These are phyloP conservation scores for Pterocarpus macrocarpus DNA, from an alignment of 306 rosid genomes.

Conservation along the genomic window DNA sequence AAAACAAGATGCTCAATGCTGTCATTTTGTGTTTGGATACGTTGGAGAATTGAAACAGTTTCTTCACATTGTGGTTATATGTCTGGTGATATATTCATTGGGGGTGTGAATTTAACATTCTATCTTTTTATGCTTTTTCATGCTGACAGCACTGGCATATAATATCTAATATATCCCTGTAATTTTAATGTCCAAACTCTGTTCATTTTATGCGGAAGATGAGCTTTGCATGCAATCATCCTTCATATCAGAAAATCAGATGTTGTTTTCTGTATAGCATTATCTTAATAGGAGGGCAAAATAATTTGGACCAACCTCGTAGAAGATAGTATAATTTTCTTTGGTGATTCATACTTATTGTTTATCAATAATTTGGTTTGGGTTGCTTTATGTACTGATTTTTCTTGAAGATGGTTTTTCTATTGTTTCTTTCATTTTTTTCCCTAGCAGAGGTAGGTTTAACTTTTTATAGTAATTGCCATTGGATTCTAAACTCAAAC, in stretches of 20 bases:
- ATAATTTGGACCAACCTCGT: constrained; percentile 11
- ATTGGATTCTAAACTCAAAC: constrained; percentile 32
- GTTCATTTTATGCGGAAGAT: not conserved
- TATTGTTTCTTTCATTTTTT: not conserved
- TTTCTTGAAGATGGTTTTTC: constrained; percentile 34
- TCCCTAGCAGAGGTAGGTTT: constrained; percentile 12
- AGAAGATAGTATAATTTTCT: constrained; percentile 29
- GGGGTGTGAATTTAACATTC: not conserved
- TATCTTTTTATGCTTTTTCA: not conserved
- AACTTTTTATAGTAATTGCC: constrained; percentile 34
- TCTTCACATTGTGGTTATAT: not conserved
- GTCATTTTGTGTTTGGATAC: constrained; percentile 11
- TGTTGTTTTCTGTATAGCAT: constrained; percentile 26
- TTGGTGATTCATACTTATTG: constrained; percentile 29
- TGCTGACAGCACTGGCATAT: constrained; percentile 10
- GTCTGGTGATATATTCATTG: constrained; percentile 17
- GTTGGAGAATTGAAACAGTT: constrained; percentile 24
- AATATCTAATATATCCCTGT: not conserved
- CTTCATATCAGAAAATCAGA: constrained; percentile 30
- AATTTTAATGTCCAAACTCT: constrained; percentile 21
- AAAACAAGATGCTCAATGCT: constrained; percentile 17
- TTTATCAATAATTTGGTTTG: constrained; percentile 28
- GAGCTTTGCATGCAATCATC: constrained; percentile 9
- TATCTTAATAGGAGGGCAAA: constrained; percentile 23
- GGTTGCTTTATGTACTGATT: constrained; percentile 30